phyloP scores from a whole-genome alignment of 2,329 filamentous ascomycete genomes.

The Sporothrix luriei region DNA sequence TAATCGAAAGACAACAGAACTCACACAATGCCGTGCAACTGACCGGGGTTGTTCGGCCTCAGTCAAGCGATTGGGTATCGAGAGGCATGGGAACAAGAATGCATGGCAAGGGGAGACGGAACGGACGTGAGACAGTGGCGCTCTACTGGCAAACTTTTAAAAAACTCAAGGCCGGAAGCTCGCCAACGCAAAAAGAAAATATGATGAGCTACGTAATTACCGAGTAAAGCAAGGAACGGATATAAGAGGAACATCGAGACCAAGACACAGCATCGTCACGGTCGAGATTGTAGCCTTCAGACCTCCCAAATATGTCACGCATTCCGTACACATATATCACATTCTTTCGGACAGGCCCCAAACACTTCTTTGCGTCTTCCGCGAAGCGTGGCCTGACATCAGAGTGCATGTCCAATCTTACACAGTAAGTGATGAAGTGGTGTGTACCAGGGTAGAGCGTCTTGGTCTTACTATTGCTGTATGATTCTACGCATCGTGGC shows the following conservation, averaged over 20 bases:
- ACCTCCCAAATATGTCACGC: too few species aligned
- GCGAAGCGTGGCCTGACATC: not conserved
- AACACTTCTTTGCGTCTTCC: not conserved
- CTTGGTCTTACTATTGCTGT: not conserved
- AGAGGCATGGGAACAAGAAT: conserved; percentile 5
- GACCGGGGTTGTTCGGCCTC: not conserved
- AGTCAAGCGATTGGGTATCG: not conserved
- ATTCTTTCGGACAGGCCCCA: not conserved
- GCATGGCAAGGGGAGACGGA: not conserved
- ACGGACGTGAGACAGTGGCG: not conserved
- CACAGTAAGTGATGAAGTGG: not conserved
- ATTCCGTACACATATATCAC: too few species aligned
- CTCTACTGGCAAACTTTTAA: not conserved
- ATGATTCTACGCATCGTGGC: too few species aligned
- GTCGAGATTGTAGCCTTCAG: not conserved
- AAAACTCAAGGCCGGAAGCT: not conserved
- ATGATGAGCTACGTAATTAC: not conserved
- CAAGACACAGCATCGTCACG: not conserved
- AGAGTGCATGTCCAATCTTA: not conserved
- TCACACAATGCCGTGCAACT: conserved; percentile 9
- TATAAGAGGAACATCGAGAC: not conserved
- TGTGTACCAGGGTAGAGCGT: conserved; percentile 2
- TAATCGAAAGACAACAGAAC: not conserved
- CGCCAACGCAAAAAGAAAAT: not conserved
- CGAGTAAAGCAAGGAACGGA: not conserved